Conservation (phyloP, 2,329 filamentous ascomycete species). For the Colletotrichum musae region DNA sequence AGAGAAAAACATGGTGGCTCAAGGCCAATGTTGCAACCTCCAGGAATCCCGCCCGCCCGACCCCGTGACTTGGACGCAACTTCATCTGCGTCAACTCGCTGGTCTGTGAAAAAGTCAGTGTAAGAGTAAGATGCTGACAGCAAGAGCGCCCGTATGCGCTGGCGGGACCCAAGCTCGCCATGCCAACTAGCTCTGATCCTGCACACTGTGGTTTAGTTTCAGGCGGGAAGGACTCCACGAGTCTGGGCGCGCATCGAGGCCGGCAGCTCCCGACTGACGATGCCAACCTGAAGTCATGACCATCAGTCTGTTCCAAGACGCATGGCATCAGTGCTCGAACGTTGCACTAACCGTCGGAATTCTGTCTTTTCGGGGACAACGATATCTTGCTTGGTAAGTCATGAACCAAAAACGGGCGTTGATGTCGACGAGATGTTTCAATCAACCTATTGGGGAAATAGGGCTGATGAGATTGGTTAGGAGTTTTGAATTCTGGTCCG, state of each 20-base stretch:
- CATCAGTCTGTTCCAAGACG: conserved; percentile 9
- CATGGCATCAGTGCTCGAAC: neutral
- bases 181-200: neutral
- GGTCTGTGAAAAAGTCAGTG: conserved; percentile 1
- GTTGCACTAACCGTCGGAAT: neutral
- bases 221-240: conserved; percentile 8
- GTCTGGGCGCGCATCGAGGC: conserved; percentile 5
- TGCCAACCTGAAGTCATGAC: neutral
- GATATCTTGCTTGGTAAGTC: neutral
- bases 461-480: conserved; percentile 1
- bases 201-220: conserved; percentile 7
- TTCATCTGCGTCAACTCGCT: neutral
- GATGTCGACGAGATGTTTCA: conserved; percentile 11
- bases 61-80: conserved; percentile 9
- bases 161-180: conserved; percentile 4
- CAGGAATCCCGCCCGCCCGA: conserved; percentile 4
- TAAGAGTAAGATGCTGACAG: neutral
- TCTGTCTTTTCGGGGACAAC: neutral
- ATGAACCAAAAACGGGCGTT: neutral
- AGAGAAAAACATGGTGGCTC: neutral
- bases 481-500: conserved; percentile 1
- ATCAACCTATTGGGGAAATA: neutral
- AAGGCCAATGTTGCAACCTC: conserved; percentile 4
- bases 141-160: conserved; percentile 12
- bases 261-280: conserved; percentile 1